phyloP scores from a whole-genome alignment of 2,329 filamentous ascomycete genomes.

The Cyclaneusma minus region DNA sequence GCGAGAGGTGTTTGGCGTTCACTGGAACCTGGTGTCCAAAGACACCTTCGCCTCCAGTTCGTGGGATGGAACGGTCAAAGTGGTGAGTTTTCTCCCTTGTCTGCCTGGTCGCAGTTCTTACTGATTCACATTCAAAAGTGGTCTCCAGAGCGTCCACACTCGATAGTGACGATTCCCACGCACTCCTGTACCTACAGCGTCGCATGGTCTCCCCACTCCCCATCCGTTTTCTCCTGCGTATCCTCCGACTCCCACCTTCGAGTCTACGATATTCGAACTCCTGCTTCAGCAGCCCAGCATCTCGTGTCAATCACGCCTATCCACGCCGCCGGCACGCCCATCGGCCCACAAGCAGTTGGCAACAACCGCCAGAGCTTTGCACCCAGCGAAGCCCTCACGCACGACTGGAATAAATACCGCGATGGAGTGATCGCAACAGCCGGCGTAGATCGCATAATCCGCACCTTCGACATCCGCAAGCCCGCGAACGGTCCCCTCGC shows the following conservation, averaged over 20 bases:
- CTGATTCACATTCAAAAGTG: slow-evolving; percentile 37
- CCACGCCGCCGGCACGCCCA: slow-evolving; percentile 39
- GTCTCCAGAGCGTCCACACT: slow-evolving; percentile 63
- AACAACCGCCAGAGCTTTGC: slow-evolving; percentile 17
- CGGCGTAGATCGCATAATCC: slow-evolving; percentile 74
- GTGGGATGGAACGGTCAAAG: slow-evolving; percentile 93
- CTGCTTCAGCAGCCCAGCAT: slow-evolving; percentile 75
- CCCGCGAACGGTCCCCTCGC: slow-evolving; percentile 57
- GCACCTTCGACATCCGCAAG: slow-evolving; percentile 80
- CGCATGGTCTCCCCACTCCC: slow-evolving; percentile 79
- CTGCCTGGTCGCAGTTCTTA: background rate
- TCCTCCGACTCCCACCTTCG: slow-evolving; percentile 80
- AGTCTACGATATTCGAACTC: slow-evolving; percentile 82
- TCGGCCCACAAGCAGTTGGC: slow-evolving; percentile 6
- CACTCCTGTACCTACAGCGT: slow-evolving; percentile 90
- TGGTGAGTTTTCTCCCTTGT: slow-evolving; percentile 31
- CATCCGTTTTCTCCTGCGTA: slow-evolving; percentile 72
- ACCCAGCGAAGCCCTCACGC: slow-evolving; percentile 63
- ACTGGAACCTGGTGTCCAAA: slow-evolving; percentile 86
- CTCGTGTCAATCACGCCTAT: slow-evolving; percentile 72
- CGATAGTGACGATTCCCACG: slow-evolving; percentile 73
- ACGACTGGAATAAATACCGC: slow-evolving; percentile 99
- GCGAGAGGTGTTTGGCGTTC: slow-evolving; percentile 80
- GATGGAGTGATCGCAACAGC: slow-evolving; percentile 72
- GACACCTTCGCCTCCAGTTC: slow-evolving; percentile 81